Base-by-base conservation (phyloP, 73 alveolate genomes). In the Urostyla sp. region DNA sequence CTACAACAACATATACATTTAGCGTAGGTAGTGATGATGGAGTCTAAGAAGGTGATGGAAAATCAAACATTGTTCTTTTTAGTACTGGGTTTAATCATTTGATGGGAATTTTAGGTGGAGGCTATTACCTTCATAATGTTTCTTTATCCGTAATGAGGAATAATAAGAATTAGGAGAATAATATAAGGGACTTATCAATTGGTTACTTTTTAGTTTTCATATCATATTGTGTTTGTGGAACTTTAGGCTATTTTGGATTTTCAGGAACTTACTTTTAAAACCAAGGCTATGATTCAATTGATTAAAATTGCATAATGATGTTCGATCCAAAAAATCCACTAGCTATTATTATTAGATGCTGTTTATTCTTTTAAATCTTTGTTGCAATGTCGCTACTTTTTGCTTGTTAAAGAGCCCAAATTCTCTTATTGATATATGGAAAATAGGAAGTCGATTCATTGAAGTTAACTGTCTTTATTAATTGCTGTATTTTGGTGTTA, bases 101-200 rank as follows among this genome's bases (percentile, higher is more conserved):
- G 53, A 56, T 56, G 49, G 87, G 87, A 18, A 75, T 75, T 21
- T 60, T 75, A 10, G 73, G 87, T 13, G 73, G 87, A 8, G 87
- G 87, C 35, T 75, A 75, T 63, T 75, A 75, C 53, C 40, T 78
- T n/a, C 89, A 78, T 48, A 61, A 78, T 34, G 66, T 78, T 34
- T 10, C 73, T 6, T 37, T 63, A 28, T 83, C 89, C 5, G 66
- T 78, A 35, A 44, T 63, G 24, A 44, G 60, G 27, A 78, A 78
- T 34, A 49, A 31, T 40, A 28, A 24, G 34, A 61, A 78, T 38
- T 75, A 60, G 0, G 48, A 61, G 34, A 78, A 78, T 44, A 78
- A 78, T 46, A 52, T 34, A 18, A 7, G 89, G 27, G 89, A 78
- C 48, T 61, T 78, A 7, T 61, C 36, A 40, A 61, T 78, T 43